Percentiles rank a stretch among this genome's conserved stretches.
phyloP scores from a whole-genome alignment of 2,329 filamentous ascomycete species.

The Didymella pinodella region DNA sequence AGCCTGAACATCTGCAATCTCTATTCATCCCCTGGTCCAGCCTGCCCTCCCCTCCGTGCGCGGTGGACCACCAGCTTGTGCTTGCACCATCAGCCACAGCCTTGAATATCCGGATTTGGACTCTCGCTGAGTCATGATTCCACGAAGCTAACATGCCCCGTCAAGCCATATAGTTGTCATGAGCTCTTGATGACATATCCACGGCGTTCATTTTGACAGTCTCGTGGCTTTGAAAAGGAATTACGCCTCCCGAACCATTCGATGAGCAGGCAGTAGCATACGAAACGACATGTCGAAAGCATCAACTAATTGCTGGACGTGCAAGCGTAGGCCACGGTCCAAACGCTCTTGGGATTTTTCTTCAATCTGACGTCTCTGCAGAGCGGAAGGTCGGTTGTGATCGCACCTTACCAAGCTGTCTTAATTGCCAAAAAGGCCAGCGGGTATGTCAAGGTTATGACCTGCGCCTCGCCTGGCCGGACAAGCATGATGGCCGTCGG shows the following conservation, averaged over 20 bases:
- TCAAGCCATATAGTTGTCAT: not conserved
- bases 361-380: constrained; percentile 35
- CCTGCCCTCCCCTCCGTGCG: too few species aligned
- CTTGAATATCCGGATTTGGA: constrained; percentile 11
- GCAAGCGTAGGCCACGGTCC: constrained; percentile 48
- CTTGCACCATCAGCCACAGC: not conserved
- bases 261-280: constrained; percentile 3
- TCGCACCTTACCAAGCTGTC: constrained; percentile 53
- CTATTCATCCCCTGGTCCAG: not conserved
- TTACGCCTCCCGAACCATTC: not conserved
- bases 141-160: constrained; percentile 5
- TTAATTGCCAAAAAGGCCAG: constrained; percentile 55
- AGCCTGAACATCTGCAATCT: not conserved
- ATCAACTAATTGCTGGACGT: constrained; percentile 52
- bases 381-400: constrained; percentile 61
- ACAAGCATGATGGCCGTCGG: constrained; percentile 57
- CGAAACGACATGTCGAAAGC: constrained; percentile 20
- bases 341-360: not conserved
- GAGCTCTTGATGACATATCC: not conserved
- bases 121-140: constrained; percentile 12
- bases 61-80: not conserved
- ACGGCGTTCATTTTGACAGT: not conserved
- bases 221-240: not conserved
- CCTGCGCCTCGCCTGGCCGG: constrained; percentile 59
- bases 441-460: constrained; percentile 57